These are phyloP conservation scores for Lachnellula occidentalis DNA, from an alignment of 2,329 filamentous ascomycete genomes.

Conservation along the genomic window DNA sequence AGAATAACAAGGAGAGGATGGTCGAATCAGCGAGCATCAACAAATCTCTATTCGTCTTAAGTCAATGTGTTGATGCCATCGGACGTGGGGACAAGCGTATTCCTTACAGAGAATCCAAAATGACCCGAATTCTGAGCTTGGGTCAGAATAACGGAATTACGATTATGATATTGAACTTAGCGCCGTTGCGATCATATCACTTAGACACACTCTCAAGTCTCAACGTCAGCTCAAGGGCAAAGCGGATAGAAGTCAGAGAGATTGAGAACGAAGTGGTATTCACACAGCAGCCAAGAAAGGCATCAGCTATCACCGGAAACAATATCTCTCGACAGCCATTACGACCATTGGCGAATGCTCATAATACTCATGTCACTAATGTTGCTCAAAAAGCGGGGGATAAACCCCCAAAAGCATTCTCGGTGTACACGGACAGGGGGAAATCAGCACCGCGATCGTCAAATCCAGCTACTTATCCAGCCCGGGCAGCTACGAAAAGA, in stretches of 20 bases:
- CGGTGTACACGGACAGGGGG: slow-evolving; percentile 74
- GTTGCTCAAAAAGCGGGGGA: slow-evolving; percentile 50
- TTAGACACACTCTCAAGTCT: slow-evolving; percentile 89
- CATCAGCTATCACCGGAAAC: slow-evolving; percentile 35
- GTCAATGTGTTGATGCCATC: slow-evolving; percentile 94
- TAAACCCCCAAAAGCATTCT: slow-evolving; percentile 79
- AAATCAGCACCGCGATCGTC: slow-evolving; percentile 36
- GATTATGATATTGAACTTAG: slow-evolving; percentile 93
- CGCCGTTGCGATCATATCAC: slow-evolving; percentile 87
- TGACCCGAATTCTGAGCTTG: slow-evolving; percentile 88
- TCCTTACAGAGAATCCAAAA: slow-evolving; percentile 87
- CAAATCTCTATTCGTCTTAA: slow-evolving; percentile 91
- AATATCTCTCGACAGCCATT: slow-evolving; percentile 65
- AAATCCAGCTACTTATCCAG: slow-evolving; percentile 18
- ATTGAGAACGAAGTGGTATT: slow-evolving; percentile 94
- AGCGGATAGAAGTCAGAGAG: slow-evolving; percentile 92
- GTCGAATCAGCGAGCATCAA: slow-evolving; percentile 97
- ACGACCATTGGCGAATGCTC: slow-evolving; percentile 67
- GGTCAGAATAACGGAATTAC: slow-evolving; percentile 95
- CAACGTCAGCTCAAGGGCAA: slow-evolving; percentile 91
- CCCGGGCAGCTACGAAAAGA: slow-evolving; percentile 33
- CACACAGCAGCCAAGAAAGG: slow-evolving; percentile 63
- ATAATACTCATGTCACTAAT: slow-evolving; percentile 64
- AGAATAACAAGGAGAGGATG: slow-evolving; percentile 86
- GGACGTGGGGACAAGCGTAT: slow-evolving; percentile 69